Percentiles rank a stretch among this genome's conserved stretches.
Conservation (phyloP, 2,329 filamentous ascomycete genomes). For the Pseudocercospora crystallina region DNA sequence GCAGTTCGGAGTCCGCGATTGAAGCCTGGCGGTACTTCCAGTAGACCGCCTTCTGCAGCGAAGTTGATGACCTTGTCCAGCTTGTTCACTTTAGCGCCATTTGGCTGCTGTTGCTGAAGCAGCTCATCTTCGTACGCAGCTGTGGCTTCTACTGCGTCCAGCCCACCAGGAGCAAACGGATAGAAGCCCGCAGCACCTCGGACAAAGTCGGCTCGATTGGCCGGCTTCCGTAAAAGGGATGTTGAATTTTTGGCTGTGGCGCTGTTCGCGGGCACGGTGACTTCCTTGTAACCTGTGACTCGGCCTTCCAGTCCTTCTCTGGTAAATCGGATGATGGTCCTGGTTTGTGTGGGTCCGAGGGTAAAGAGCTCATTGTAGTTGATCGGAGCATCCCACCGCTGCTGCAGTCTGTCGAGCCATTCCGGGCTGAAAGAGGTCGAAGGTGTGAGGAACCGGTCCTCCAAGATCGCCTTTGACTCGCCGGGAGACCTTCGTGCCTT, state of each 20-base stretch:
- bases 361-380: slow-evolving; percentile 84
- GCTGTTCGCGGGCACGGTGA: slow-evolving; percentile 85
- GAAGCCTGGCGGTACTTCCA: slow-evolving; percentile 82
- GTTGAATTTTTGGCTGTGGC: slow-evolving; percentile 95
- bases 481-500: slow-evolving; percentile 56
- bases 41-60: slow-evolving; percentile 70
- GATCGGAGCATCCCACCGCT: slow-evolving; percentile 79
- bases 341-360: slow-evolving; percentile 84
- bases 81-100: slow-evolving; percentile 46
- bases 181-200: slow-evolving; percentile 91
- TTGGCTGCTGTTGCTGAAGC: slow-evolving; percentile 48
- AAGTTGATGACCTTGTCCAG: slow-evolving; percentile 88
- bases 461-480: slow-evolving; percentile 68
- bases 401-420: slow-evolving; percentile 88
- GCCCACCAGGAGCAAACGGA: slow-evolving; percentile 85
- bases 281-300: slow-evolving; percentile 90
- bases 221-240: slow-evolving; percentile 81
- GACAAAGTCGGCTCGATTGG: slow-evolving; percentile 84
- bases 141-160: slow-evolving; percentile 82
- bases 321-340: slow-evolving; percentile 90
- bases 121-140: slow-evolving; percentile 80
- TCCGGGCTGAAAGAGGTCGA: slow-evolving; percentile 74
- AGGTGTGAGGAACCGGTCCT: slow-evolving; percentile 75
- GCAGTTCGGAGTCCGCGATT: slow-evolving; percentile 73
- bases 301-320: slow-evolving; percentile 88